phyloP scores from a whole-genome alignment of 805 yeast species.

The Komagataella pseudopastoris region DNA sequence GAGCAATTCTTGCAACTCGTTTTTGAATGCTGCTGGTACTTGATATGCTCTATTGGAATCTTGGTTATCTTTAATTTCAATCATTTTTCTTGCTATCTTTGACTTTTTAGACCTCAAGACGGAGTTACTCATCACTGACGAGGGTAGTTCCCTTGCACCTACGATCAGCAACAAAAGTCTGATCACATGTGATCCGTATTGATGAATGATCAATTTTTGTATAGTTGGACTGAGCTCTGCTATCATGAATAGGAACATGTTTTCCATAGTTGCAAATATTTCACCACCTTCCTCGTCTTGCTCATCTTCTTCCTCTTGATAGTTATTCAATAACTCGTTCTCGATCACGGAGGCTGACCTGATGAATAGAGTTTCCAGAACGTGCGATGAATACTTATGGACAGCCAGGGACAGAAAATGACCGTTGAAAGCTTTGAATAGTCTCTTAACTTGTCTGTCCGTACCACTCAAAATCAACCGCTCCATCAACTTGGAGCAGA shows the following conservation, averaged over 20 bases:
- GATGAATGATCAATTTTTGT: constrained; percentile 50
- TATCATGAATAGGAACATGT: constrained; percentile 47
- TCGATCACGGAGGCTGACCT: constrained; percentile 65
- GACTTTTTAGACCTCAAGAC: constrained; percentile 73
- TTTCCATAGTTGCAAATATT: constrained; percentile 46
- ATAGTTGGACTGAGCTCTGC: constrained; percentile 53
- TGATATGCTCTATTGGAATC: constrained; percentile 56
- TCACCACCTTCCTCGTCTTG: constrained; percentile 19
- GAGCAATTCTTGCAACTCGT: constrained; percentile 39
- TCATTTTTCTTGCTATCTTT: constrained; percentile 86
- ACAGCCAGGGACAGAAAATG: constrained; percentile 64
- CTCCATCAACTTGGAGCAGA: constrained; percentile 87
- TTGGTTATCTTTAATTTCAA: constrained; percentile 68
- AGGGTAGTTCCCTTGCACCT: constrained; percentile 69
- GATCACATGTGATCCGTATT: constrained; percentile 81
- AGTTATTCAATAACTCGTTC: constrained; percentile 45
- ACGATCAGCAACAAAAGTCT: constrained; percentile 58
- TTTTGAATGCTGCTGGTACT: constrained; percentile 57
- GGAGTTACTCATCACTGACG: constrained; percentile 54
- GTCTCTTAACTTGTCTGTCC: constrained; percentile 47
- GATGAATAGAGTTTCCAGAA: constrained; percentile 73
- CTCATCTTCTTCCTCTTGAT: constrained; percentile 18
- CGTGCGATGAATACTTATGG: constrained; percentile 91
- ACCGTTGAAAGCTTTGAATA: constrained; percentile 59
- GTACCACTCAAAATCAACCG: constrained; percentile 60